These are phyloP conservation scores for Penicillium sp. DNA, from an alignment of 2,329 filamentous ascomycete species.

Conservation along the genomic window DNA sequence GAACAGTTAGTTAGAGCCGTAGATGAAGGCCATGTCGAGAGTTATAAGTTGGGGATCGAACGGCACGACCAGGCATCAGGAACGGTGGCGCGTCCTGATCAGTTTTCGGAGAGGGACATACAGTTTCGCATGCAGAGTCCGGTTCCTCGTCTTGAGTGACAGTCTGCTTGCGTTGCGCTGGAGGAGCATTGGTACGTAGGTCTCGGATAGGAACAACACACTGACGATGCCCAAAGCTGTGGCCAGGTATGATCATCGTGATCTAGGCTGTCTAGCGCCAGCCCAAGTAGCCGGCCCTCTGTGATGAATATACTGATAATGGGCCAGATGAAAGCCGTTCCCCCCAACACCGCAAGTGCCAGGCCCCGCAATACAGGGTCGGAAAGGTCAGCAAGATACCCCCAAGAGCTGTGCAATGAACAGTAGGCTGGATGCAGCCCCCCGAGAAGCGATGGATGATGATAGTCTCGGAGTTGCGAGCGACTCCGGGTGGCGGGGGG, in stretches of 20 bases:
- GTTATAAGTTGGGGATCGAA: not conserved
- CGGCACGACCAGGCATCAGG: too few relatives aligned
- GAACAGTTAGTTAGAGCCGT: slow-evolving; percentile 82
- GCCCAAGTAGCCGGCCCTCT: slow-evolving; percentile 50
- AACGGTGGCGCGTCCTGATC: too few relatives aligned
- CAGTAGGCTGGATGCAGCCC: slow-evolving; percentile 56
- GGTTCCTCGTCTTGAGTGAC: slow-evolving; percentile 54
- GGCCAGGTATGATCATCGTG: slow-evolving; percentile 53
- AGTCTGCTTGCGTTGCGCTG: slow-evolving; percentile 53
- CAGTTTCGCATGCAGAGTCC: slow-evolving; percentile 49
- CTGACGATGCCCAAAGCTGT: slow-evolving; percentile 49
- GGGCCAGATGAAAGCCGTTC: slow-evolving; percentile 56
- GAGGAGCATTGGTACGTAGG: slow-evolving; percentile 55
- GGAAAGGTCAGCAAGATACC: slow-evolving; percentile 57
- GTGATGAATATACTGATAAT: slow-evolving; percentile 56
- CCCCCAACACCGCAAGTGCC: slow-evolving; percentile 52
- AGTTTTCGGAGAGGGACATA: not conserved
- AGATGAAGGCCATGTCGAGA: slow-evolving; percentile 70
- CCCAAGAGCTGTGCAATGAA: slow-evolving; percentile 52
- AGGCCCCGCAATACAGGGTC: slow-evolving; percentile 53
- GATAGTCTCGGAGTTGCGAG: slow-evolving; percentile 57
- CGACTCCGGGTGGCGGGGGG: slow-evolving; percentile 48
- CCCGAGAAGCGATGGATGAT: slow-evolving; percentile 59
- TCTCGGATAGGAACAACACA: slow-evolving; percentile 56
- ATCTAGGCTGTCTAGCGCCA: slow-evolving; percentile 66